A percentile compares a stretch with the other conserved stretches of the same genome.
phyloP scores from a whole-genome alignment of 805 yeast genomes.

The Candida maesae region DNA sequence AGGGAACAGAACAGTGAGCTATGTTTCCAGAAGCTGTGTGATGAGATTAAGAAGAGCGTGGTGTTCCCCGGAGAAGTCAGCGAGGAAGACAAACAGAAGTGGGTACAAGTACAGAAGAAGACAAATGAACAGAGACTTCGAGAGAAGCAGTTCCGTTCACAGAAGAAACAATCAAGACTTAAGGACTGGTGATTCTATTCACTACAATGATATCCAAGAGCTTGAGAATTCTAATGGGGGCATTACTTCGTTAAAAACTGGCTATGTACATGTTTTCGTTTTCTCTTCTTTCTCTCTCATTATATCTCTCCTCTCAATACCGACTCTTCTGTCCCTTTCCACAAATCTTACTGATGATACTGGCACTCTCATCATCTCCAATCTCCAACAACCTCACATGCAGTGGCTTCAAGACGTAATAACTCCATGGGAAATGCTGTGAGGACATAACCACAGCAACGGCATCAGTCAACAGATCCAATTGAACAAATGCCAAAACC shows the following conservation, averaged over 20 bases:
- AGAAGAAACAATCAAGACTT: constrained; percentile 36
- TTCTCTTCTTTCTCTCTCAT: no score
- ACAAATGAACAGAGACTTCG: constrained; percentile 35
- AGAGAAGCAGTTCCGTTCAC: constrained; percentile 34
- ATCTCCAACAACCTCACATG: constrained; percentile 35
- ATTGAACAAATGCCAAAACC: constrained; percentile 53
- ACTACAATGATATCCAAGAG: no score
- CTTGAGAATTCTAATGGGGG: no score
- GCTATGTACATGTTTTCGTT: constrained; percentile 6
- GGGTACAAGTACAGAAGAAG: constrained; percentile 39
- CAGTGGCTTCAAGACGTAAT: constrained; percentile 41
- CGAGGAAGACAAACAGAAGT: constrained; percentile 43
- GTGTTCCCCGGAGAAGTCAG: constrained; percentile 46
- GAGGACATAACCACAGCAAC: constrained; percentile 64
- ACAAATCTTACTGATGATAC: constrained; percentile 30
- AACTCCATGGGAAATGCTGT: constrained; percentile 66
- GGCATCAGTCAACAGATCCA: constrained; percentile 65
- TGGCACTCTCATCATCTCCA: constrained; percentile 39
- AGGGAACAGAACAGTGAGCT: constrained; percentile 52
- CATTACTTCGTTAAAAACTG: constrained; percentile 2
- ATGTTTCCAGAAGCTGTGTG: constrained; percentile 57
- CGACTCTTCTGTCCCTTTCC: constrained; percentile 1
- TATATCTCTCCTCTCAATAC: no score
- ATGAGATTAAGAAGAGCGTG: constrained; percentile 45
- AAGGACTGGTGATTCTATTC: constrained; percentile 1